Evolutionary conservation across 495 filamentous ascomycete species (phyloP).

Genomic region (Zalerion maritima): DNA sequence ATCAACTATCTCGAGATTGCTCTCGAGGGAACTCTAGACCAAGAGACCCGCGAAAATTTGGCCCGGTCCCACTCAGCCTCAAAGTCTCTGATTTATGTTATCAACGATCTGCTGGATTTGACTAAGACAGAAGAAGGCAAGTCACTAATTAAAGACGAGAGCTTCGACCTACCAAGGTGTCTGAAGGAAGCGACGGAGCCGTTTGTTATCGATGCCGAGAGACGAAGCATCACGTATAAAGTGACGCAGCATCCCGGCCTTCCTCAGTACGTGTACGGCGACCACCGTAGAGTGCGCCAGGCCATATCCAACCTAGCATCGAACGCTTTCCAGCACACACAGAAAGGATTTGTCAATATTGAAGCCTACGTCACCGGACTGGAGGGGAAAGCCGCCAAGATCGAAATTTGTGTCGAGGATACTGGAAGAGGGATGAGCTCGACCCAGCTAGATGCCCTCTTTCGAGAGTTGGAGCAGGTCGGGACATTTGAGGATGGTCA

Average conservation of each 20-base stretch:
- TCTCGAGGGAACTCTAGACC: conserved; percentile 66
- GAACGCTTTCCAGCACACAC: conserved; percentile 77
- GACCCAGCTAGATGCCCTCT: conserved; percentile 58
- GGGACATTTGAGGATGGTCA: conserved; percentile 40
- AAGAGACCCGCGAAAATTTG: conserved; percentile 77
- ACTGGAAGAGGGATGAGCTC: conserved; percentile 68
- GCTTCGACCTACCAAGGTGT: conserved; percentile 57
- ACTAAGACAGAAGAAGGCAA: conserved; percentile 81
- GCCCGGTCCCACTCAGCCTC: conserved; percentile 87
- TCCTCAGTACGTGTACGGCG: conserved; percentile 60
- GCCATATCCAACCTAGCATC: conserved; percentile 69
- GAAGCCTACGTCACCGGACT: conserved; percentile 45
- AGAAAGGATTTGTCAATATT: conserved; percentile 50
- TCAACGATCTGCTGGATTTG: conserved; percentile 87
- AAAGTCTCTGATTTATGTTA: conserved; percentile 87
- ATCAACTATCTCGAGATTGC: conserved; percentile 96
- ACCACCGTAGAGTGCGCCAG: conserved; percentile 65
- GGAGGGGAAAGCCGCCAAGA: conserved; percentile 29
- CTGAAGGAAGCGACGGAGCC: conserved; percentile 63
- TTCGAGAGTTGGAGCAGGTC: conserved; percentile 80
- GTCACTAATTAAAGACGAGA: conserved; percentile 65
- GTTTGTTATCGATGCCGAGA: conserved; percentile 57
- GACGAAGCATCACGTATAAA: conserved; percentile 59
- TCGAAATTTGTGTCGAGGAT: conserved; percentile 67
- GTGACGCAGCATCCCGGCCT: conserved; percentile 53